Conservation (phyloP, 2,329 filamentous ascomycete species). For the Venturia pyrina region DNA sequence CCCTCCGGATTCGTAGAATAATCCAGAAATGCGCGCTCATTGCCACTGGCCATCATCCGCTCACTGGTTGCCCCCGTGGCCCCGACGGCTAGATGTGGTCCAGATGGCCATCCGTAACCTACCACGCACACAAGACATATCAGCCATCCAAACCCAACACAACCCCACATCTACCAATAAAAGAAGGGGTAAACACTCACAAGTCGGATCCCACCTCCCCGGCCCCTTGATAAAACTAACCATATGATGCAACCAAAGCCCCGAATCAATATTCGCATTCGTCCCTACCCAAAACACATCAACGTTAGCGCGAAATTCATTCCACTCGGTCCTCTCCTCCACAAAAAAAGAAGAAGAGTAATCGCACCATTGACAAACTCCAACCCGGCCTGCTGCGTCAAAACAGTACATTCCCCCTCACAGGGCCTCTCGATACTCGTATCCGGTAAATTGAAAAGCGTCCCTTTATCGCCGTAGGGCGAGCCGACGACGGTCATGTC, state of each 20-base stretch:
- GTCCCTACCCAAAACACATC: neutral
- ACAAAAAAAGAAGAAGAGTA: too few species aligned
- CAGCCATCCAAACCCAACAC: neutral
- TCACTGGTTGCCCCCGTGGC: neutral
- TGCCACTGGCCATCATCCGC: neutral
- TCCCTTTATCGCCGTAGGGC: neutral
- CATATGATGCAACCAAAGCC: conserved; percentile 11
- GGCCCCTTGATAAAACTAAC: conserved; percentile 8
- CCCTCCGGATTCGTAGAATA: neutral
- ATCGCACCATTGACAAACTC: conserved; percentile 5
- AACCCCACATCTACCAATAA: neutral
- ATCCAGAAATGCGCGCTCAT: conserved; percentile 7
- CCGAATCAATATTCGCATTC: conserved; percentile 9
- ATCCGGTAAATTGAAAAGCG: conserved; percentile 9
- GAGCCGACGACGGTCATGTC: conserved; percentile 4
- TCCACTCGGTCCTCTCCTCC: too few species aligned
- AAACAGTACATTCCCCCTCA: conserved; percentile 6
- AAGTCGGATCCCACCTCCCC: conserved; percentile 1
- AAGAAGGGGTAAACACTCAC: neutral
- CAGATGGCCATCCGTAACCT: too few species aligned
- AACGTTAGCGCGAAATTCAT: too few species aligned
- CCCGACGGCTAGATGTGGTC: neutral
- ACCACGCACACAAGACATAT: neutral
- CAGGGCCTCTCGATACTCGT: conserved; percentile 3
- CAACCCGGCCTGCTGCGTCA: conserved; percentile 4